Evolutionary conservation across 805 yeast genomes (phyloP), one percentile per base, ranked within the genome.

Genomic region (Pichia cephalocereana): DNA sequence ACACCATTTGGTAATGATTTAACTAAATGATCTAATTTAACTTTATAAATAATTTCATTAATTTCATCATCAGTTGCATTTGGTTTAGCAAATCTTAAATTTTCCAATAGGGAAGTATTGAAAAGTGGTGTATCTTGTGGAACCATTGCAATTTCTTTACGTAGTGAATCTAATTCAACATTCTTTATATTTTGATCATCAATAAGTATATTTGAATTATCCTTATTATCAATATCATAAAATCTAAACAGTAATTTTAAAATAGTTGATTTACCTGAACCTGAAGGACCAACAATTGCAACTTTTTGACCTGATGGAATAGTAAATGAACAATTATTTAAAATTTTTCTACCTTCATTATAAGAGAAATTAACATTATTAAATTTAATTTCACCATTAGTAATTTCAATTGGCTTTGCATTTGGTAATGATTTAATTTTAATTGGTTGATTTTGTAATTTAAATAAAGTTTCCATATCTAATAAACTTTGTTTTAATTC

Each of bases 91-190:
- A 88, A 91, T 49, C 91, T 73, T 40, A 91, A 82, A 58, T 91
- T 91, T 62, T 91, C 95, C 63, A 82, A 64, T 42, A 91, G 87
- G 0, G 96, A 76, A 52, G 90, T 96, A 64, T 91, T 91, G 70
- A 91, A 91, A 43, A 91, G 69, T 7, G 99, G 99, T 1, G 98
- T 91, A 54, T 91, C 99, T 65, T 91, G 99, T 2, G 99, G 99
- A 3, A 91, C 99, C 23, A 91, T 95, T 40, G 97, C 98, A 51
- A 91, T 76, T 10, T 79, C 70, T 46, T 64, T 69, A 54, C 99
- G 73, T 45, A 93, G 69, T 12, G 90, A 78, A 46, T 86, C 91
- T 40, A 91, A 60, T 40, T 83, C 83, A 40, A 89, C 81, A 44
- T 80, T 76, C 41, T 80, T 70, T 44, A 93, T 80, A 63, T 93